Conservation (phyloP, 2,329 filamentous ascomycete genomes). For the Hypoxylon sp. region DNA sequence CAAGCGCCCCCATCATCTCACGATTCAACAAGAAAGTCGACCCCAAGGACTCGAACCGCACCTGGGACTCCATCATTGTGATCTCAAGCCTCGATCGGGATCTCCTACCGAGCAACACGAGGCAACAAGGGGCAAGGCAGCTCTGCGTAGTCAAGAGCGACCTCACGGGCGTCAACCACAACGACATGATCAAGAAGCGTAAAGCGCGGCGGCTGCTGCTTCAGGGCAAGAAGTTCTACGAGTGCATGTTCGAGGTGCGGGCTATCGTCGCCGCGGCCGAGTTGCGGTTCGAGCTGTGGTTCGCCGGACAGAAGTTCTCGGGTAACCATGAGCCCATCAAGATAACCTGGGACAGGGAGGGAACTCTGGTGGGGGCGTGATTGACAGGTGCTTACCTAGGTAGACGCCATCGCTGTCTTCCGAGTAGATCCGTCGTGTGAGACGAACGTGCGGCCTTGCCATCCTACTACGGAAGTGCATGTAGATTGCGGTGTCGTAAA, state of each 20-base stretch:
- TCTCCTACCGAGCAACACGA: slow-evolving; percentile 54
- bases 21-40: slow-evolving; percentile 53
- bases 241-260: slow-evolving; percentile 62
- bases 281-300: slow-evolving; percentile 61
- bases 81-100: slow-evolving; percentile 55
- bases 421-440: neutral
- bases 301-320: slow-evolving; percentile 54
- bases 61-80: slow-evolving; percentile 56
- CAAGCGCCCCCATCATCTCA: slow-evolving; percentile 51
- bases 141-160: slow-evolving; percentile 58
- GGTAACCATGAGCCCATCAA: slow-evolving; percentile 55
- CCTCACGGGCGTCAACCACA: slow-evolving; percentile 54
- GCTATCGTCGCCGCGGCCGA: slow-evolving; percentile 68
- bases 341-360: slow-evolving; percentile 52
- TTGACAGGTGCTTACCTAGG: neutral
- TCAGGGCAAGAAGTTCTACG: slow-evolving; percentile 54
- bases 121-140: slow-evolving; percentile 53
- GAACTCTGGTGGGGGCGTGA: slow-evolving; percentile 30
- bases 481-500: neutral
- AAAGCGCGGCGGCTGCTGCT: slow-evolving; percentile 52
- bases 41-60: slow-evolving; percentile 50
- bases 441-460: neutral
- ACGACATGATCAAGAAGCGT: slow-evolving; percentile 54
- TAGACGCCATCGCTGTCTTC: neutral
- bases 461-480: neutral